Conservation (phyloP, 306 rosid species). For the Crotalaria pallida region DNA sequence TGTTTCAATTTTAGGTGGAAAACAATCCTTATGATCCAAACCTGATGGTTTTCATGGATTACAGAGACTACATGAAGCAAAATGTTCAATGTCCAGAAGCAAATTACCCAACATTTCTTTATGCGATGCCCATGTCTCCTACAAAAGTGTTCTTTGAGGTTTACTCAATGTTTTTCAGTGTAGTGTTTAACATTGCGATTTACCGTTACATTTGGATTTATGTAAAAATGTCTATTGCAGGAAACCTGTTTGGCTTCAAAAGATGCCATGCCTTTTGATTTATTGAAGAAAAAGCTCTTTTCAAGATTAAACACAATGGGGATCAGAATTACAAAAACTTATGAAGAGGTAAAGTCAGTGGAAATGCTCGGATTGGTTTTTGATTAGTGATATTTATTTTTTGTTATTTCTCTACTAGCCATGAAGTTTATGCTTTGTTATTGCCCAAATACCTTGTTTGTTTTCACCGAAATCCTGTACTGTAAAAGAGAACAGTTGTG, state of each 20-base stretch:
- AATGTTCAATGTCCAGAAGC: constrained; percentile 53
- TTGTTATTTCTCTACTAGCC: neutral
- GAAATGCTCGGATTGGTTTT: constrained; percentile 19
- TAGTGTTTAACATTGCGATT: constrained; percentile 7
- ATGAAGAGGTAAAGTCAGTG: constrained; percentile 71
- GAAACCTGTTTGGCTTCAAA: constrained; percentile 97
- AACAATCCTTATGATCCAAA: constrained; percentile 88
- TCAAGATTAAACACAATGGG: constrained; percentile 84
- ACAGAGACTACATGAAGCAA: constrained; percentile 73
- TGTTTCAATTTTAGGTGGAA: constrained; percentile 67
- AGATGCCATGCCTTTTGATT: constrained; percentile 94
- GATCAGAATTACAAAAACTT: constrained; percentile 59
- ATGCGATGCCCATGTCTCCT: constrained; percentile 90
- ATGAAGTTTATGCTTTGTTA: no score
- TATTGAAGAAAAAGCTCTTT: constrained; percentile 79
- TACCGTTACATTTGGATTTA: constrained; percentile 1
- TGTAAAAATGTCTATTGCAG: constrained; percentile 42
- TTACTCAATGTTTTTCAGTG: constrained; percentile 21
- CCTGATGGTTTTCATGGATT: constrained; percentile 98
- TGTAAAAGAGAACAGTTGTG: neutral
- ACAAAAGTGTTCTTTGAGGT: constrained; percentile 97
- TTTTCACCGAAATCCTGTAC: neutral
- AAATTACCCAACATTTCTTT: constrained; percentile 87
- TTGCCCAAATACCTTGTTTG: neutral
- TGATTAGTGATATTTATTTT: neutral